phyloP scores from a whole-genome alignment of 257 asterid species.

The Jacaranda mimosifolia region DNA sequence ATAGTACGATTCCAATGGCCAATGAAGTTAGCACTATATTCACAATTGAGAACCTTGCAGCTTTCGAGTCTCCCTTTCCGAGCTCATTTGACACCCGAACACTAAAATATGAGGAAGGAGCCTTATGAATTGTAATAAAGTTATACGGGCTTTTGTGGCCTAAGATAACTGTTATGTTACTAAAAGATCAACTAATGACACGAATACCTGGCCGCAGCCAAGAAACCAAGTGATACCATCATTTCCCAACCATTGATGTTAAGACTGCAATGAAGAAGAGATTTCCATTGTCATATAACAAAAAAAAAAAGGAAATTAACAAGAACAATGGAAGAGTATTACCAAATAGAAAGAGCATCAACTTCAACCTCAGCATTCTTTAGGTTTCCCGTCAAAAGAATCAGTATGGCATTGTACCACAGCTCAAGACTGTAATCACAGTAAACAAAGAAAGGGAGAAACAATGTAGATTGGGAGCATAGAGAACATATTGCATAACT shows the following conservation, averaged over 20 bases:
- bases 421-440: neutral
- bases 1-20: constrained; percentile 52
- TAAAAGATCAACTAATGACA: too few relatives aligned
- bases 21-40: constrained; percentile 58
- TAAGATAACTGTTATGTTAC: neutral
- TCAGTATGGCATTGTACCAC: too few relatives aligned
- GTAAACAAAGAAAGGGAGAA: neutral
- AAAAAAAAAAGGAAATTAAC: neutral
- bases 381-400: constrained; percentile 61
- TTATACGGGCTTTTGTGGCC: neutral
- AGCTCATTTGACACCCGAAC: constrained; percentile 81
- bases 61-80: constrained; percentile 70
- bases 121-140: neutral
- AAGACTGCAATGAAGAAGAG: constrained; percentile 50
- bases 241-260: constrained; percentile 79
- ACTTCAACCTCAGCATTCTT: constrained; percentile 68
- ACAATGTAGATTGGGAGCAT: neutral
- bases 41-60: constrained; percentile 63
- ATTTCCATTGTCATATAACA: neutral
- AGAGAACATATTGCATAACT: too few relatives aligned
- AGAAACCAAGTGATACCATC: constrained; percentile 78
- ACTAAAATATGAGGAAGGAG: constrained; percentile 35
- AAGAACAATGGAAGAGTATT: constrained; percentile 8
- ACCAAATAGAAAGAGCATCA: constrained; percentile 82
- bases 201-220: constrained; percentile 54